A percentile compares a stretch with the other conserved stretches of the same genome.
These are phyloP conservation scores for Punica granatum DNA, from an alignment of 345 rosid species.

Conservation along the genomic window DNA sequence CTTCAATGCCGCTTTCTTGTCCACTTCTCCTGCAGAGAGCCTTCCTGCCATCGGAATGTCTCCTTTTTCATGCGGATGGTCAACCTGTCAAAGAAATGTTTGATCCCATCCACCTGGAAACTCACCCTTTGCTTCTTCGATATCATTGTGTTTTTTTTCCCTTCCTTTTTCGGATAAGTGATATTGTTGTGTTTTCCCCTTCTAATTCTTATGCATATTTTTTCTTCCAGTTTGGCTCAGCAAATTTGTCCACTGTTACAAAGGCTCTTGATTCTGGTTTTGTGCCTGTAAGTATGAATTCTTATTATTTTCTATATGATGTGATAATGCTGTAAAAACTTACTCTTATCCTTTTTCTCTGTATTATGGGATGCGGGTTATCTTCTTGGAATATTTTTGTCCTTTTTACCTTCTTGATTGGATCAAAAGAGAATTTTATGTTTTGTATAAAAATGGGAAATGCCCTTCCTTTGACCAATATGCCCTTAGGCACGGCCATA, in stretches of 20 bases:
- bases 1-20: neutral
- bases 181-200: too few relatives aligned
- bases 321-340: neutral
- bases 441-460: too few relatives aligned
- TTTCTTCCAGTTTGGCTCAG: conserved; percentile 58
- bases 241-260: conserved; percentile 52
- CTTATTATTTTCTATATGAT: neutral
- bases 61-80: conserved; percentile 85
- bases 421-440: neutral
- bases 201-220: conserved; percentile 14
- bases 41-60: conserved; percentile 83
- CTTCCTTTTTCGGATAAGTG: too few relatives aligned
- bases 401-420: neutral
- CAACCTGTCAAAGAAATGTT: conserved; percentile 57
- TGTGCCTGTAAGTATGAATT: conserved; percentile 54
- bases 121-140: neutral
- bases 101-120: conserved; percentile 14
- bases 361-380: neutral
- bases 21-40: conserved; percentile 55
- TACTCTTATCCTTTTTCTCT: neutral
- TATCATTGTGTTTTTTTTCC: conserved; percentile 6
- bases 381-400: neutral
- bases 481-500: too few relatives aligned
- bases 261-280: conserved; percentile 74
- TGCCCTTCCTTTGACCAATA: too few relatives aligned